These are phyloP conservation scores for Globisporangium yorkense DNA, from an alignment of 352 stramenopile genomes.

Conservation along the genomic window DNA sequence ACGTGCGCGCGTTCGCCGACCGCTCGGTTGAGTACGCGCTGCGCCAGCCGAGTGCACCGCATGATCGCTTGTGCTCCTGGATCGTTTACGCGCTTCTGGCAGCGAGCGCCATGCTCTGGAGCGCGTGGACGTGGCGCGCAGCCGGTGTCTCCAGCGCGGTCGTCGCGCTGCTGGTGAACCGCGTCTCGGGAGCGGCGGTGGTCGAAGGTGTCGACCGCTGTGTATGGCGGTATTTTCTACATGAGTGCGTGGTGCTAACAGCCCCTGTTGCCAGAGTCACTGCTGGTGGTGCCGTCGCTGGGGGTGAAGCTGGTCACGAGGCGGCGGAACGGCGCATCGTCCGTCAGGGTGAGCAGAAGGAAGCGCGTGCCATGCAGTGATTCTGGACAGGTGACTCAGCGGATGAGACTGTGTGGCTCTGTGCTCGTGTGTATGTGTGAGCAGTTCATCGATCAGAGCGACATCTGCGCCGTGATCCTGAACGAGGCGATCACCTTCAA, in stretches of 20 bases:
- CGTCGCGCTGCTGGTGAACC: slow-evolving; percentile 2
- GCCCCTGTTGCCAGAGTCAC: slow-evolving; percentile 35
- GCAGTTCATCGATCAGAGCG: slow-evolving; percentile 38
- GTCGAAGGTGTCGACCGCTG: slow-evolving; percentile 6
- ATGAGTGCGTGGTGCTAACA: background rate
- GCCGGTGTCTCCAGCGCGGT: background rate
- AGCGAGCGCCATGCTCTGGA: slow-evolving; percentile 10
- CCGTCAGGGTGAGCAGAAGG: slow-evolving; percentile 18
- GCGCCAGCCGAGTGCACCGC: slow-evolving; percentile 3
- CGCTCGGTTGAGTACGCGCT: slow-evolving; percentile 56
- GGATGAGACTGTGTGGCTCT: background rate
- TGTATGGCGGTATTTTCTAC: background rate
- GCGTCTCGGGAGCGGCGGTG: slow-evolving; percentile 2
- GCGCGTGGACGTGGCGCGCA: slow-evolving; percentile 10
- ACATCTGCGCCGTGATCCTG: slow-evolving; percentile 65
- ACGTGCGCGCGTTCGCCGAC: slow-evolving; percentile 38
- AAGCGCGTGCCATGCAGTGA: background rate
- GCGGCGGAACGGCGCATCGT: slow-evolving; percentile 36
- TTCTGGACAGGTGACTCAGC: background rate
- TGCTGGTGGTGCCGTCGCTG: slow-evolving; percentile 67
- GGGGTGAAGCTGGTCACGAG: slow-evolving; percentile 69
- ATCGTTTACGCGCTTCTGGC: background rate
- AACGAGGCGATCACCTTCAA: slow-evolving; percentile 81
- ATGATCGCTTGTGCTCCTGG: background rate
- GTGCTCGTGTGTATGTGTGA: background rate